Evolutionary conservation across 2,329 filamentous ascomycete genomes (phyloP), one percentile per base, ranked within the genome.

Genomic region (Hysterium pulicare): DNA sequence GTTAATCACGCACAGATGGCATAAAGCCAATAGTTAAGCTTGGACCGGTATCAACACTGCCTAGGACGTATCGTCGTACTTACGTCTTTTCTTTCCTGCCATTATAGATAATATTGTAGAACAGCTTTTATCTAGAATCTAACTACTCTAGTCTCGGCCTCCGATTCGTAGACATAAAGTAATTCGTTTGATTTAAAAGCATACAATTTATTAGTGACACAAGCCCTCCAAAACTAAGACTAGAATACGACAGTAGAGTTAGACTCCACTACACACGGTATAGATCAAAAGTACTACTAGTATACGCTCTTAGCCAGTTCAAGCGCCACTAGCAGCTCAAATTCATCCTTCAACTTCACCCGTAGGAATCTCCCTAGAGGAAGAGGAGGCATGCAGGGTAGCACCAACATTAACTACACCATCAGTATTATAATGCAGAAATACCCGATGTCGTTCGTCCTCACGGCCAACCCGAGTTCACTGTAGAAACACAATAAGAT

Each of bases 211-310:
- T 64, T 62, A 4, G 41, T 67, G 0, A 68, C 64, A 1, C 53
- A 61, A 9, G 63, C 62, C 19, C 40, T 68, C 19, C 48, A 59
- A 5, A 67, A 67, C 51, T 45, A 67, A 31, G 67, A 62, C 4
- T 68, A 62, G 64, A 68, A 68, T 44, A 62, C 58, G 1, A 49
- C 58, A 51, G 58, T 66, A 17, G 56, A 54, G 10, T 46, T 68
- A 3, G 61, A 47, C 17, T 16, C 45, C 10, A 57, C 65, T 16
- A 64, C 58, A 6, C 64, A 68, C 41, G 63, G 65, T 4, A 66
- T 62, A 4, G 64, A 67, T 47, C 62, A 67, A 45, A 56, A 47
- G 26, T 67, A 66, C 48, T 66, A 67, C 48, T 68, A 61, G 43
- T 62, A 61, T 42, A 49, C 41, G 35, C 52, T 49, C 6, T 54